Percentiles rank a stretch among this genome's conserved stretches.
Evolutionary conservation across 75 land plant genomes (phyloP).

Genomic region (Adiantum capillusveneris): DNA sequence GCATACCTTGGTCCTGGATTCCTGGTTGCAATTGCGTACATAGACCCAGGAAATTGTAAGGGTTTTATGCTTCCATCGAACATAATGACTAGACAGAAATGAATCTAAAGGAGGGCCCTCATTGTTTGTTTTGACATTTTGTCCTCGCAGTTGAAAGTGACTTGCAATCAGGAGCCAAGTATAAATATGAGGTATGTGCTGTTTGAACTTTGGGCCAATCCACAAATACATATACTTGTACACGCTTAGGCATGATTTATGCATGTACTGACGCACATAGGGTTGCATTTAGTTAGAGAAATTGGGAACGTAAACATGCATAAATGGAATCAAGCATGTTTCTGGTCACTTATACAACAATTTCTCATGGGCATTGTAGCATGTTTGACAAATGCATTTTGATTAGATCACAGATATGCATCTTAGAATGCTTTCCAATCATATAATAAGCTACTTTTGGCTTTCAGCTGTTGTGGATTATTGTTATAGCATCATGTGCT

Average conservation of each 20-base stretch:
- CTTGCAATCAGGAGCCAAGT: constrained; percentile 74
- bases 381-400: neutral
- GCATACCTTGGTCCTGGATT: constrained; percentile 91
- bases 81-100: neutral
- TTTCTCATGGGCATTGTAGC: no score
- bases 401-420: neutral
- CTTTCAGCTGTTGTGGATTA: neutral
- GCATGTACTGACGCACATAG: no score
- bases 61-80: neutral
- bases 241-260: no score
- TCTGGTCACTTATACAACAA: no score
- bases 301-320: no score
- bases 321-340: no score
- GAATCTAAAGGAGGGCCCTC: neutral
- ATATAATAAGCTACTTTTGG: neutral
- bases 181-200: constrained; percentile 56
- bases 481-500: neutral
- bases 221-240: neutral
- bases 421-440: neutral
- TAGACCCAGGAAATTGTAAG: constrained; percentile 98
- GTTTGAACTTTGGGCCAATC: neutral
- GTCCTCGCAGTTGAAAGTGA: constrained; percentile 86
- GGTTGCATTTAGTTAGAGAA: no score
- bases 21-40: constrained; percentile 90
- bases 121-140: neutral